Base-by-base conservation (phyloP, 495 filamentous ascomycete species). In the Friedmanniomyces simplex region DNA sequence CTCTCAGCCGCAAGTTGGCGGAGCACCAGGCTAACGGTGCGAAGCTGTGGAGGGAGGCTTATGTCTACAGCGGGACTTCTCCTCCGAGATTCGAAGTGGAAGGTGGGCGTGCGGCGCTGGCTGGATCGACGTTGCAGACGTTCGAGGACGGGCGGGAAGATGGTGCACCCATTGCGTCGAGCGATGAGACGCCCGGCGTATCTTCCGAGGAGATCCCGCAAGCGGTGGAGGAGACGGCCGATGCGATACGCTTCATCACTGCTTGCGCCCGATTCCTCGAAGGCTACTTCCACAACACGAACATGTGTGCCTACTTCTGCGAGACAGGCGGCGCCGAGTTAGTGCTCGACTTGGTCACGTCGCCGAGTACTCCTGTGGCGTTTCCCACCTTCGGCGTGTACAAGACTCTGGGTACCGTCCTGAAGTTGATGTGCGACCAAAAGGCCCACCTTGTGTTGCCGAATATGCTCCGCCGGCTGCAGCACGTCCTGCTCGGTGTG, bases 381-480 rank as follows among this genome's bases (percentile, higher is more conserved):
- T 90, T 91, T 66, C 81, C 83, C 48, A 82, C 82, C 24, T 79
- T 80, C 7, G 69, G 74, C 50, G 82, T 84, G 8, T 82, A 77
- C 50, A 79, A 82, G 34, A 80, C 83, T 52, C 73, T 95, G 28
- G 77, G 80, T 8, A 79, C 80, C 16, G 83, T 93, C n/a, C 72
- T 95, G 16, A 82, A 91, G 58, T 77, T 84, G 60, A 77, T 95
- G 55, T 81, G 89, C 34, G 94, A 97, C 66, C 81, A 82, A 16
- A 90, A 87, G 63, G 85, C 91, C 20, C 82, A 93, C 66, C 72
- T 91, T 10, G 83, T 89, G 1, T 72, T 97, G 13, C 89, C 89
- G 0, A 88, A 88, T 10, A 69, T 96, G 25, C 70, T 96, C 22
- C 79, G 82, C 57, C 81, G 88, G 45, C 79, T 85, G 10, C 86